Percentiles rank a stretch among this genome's conserved stretches.
phyloP scores from a whole-genome alignment of 1,284 basidiomycete species.

The Leccinum variabile region DNA sequence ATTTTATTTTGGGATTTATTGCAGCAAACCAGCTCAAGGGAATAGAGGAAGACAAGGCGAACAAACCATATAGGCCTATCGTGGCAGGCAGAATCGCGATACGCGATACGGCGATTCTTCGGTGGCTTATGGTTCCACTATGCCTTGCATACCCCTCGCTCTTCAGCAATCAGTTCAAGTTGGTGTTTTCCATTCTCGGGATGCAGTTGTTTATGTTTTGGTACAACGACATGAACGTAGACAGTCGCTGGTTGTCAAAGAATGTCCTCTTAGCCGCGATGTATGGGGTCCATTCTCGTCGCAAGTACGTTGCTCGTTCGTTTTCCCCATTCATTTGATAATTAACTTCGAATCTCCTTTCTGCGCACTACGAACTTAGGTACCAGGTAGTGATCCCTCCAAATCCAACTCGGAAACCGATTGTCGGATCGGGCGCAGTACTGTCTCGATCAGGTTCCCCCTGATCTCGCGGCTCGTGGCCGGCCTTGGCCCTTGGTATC shows the following conservation, averaged over 20 bases:
- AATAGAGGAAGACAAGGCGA: slow-evolving; percentile 42
- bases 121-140: slow-evolving; percentile 38
- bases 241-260: slow-evolving; percentile 38
- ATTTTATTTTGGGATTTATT: slow-evolving; percentile 9
- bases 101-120: slow-evolving; percentile 32
- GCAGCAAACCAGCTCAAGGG: slow-evolving; percentile 44
- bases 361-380: neutral
- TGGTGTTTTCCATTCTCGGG: slow-evolving; percentile 34
- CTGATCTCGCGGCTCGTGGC: slow-evolving; percentile 25
- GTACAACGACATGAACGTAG: slow-evolving; percentile 40
- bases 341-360: neutral
- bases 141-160: slow-evolving; percentile 36
- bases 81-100: slow-evolving; percentile 39
- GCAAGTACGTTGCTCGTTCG: slow-evolving; percentile 31
- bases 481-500: slow-evolving; percentile 21
- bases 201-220: slow-evolving; percentile 33
- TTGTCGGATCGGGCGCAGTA: slow-evolving; percentile 32
- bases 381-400: slow-evolving; percentile 16
- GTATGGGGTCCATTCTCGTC: slow-evolving; percentile 37
- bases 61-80: slow-evolving; percentile 43
- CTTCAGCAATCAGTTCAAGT: slow-evolving; percentile 29
- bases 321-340: neutral
- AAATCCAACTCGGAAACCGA: slow-evolving; percentile 35
- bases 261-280: slow-evolving; percentile 40
- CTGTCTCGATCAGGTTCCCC: slow-evolving; percentile 38